Evolutionary conservation across 2,329 filamentous ascomycete genomes (phyloP).

Genomic region (Xylaria digitata): DNA sequence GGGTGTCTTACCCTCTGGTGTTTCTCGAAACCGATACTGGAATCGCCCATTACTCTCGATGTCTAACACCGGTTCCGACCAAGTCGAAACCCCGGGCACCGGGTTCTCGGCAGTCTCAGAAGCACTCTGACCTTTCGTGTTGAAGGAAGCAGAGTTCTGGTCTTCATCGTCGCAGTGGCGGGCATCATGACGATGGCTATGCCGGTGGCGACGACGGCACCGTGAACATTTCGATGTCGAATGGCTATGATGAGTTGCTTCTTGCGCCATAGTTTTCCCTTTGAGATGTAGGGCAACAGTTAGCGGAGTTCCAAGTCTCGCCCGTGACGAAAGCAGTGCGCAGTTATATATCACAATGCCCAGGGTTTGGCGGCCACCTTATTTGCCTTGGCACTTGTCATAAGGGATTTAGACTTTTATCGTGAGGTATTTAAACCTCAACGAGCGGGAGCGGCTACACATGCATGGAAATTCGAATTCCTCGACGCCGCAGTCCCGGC

Average conservation of each 20-base stretch:
- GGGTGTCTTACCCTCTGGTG: slow-evolving; percentile 8
- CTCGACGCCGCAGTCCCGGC: neutral
- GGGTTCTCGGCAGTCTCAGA: neutral
- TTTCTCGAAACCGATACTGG: slow-evolving; percentile 13
- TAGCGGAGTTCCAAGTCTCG: neutral
- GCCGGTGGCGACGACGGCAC: neutral
- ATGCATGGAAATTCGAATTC: neutral
- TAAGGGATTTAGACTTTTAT: neutral
- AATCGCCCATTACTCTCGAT: slow-evolving; percentile 15
- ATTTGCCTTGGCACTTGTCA: neutral
- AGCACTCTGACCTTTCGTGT: neutral
- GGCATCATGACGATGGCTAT: neutral
- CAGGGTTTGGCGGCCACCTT: neutral
- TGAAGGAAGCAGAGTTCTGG: neutral
- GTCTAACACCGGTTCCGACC: slow-evolving; percentile 17
- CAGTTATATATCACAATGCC: slow-evolving; percentile 4
- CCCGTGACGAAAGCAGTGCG: neutral
- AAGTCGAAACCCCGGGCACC: slow-evolving; percentile 2
- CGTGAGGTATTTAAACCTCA: neutral
- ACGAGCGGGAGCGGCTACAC: neutral
- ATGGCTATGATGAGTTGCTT: neutral
- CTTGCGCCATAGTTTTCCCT: slow-evolving; percentile 1
- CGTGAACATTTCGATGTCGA: slow-evolving; percentile 5
- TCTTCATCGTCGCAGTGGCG: neutral
- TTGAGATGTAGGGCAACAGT: neutral